Conservation (phyloP, 2,329 filamentous ascomycete species). For the Trichoderma polysporum region DNA sequence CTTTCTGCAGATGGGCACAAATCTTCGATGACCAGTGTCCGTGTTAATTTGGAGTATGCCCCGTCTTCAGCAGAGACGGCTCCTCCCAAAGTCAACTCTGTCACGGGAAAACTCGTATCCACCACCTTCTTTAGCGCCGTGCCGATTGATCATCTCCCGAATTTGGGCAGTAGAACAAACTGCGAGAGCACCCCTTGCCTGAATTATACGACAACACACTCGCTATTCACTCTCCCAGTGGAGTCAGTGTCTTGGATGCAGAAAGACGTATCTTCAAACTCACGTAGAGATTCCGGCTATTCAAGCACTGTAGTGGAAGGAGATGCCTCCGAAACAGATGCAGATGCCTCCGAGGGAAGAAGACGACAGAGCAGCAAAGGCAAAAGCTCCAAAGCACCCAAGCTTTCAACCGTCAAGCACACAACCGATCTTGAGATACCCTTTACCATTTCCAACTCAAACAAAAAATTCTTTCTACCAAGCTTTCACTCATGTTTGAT, state of each 20-base stretch:
- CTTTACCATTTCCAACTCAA: constrained; percentile 46
- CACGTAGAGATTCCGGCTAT: constrained; percentile 57
- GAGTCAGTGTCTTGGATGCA: constrained; percentile 44
- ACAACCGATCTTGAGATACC: constrained; percentile 47
- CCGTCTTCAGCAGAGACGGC: constrained; percentile 43
- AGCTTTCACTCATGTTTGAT: constrained; percentile 60
- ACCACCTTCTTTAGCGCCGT: constrained; percentile 53
- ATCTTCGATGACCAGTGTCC: constrained; percentile 43
- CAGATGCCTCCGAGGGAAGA: constrained; percentile 30
- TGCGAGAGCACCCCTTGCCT: constrained; percentile 43
- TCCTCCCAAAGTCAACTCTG: constrained; percentile 49
- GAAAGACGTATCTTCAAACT: constrained; percentile 30
- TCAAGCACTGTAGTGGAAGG: constrained; percentile 42
- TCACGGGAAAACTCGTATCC: constrained; percentile 52
- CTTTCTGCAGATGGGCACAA: constrained; percentile 50
- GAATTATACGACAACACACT: constrained; percentile 47
- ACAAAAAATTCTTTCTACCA: constrained; percentile 53
- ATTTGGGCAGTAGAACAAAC: constrained; percentile 47
- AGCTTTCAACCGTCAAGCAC: constrained; percentile 36
- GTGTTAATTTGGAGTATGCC: constrained; percentile 49
- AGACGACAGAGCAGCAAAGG: constrained; percentile 22
- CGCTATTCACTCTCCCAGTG: constrained; percentile 40
- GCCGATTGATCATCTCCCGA: constrained; percentile 48
- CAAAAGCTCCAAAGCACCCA: constrained; percentile 30
- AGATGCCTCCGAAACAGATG: constrained; percentile 39